phyloP scores from a whole-genome alignment of 768 basidiomycete genomes.

The Rhizopogon rudus region DNA sequence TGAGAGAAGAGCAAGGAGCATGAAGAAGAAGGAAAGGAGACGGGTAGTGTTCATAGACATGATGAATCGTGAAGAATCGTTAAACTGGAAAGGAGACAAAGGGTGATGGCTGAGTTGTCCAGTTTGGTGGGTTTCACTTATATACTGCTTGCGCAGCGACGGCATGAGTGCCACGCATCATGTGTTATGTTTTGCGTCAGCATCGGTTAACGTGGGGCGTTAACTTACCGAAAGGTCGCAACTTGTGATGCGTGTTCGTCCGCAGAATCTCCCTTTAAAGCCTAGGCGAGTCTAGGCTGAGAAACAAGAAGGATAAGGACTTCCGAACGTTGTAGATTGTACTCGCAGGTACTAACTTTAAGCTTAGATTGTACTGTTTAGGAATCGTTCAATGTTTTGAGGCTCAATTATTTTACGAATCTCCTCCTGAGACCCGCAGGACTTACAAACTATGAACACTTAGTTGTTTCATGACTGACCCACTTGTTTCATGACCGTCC shows the following conservation, averaged over 20 bases:
- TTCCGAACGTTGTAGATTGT: too few species aligned
- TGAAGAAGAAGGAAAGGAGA: conserved; percentile 4
- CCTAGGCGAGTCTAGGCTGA: too few species aligned
- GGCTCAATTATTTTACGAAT: too few species aligned
- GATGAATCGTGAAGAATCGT: conserved; percentile 3
- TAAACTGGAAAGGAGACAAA: neutral
- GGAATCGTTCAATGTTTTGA: too few species aligned
- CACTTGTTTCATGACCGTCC: neutral
- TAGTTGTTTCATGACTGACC: neutral
- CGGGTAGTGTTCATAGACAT: conserved; percentile 10
- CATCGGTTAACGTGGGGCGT: neutral
- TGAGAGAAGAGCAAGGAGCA: conserved; percentile 19
- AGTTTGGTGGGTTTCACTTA: neutral
- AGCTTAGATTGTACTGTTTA: too few species aligned
- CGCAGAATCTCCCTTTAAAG: too few species aligned
- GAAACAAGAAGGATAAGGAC: too few species aligned
- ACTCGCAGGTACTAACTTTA: too few species aligned
- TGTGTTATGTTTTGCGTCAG: neutral
- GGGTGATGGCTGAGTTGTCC: neutral
- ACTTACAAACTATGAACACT: too few species aligned
- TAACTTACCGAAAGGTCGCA: neutral
- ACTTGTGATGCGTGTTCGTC: too few species aligned
- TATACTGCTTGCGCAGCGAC: conserved; percentile 13
- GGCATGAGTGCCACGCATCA: neutral
- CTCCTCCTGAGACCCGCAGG: too few species aligned